Evolutionary conservation across 1,139 yeast genomes (phyloP).

Genomic region (Debaryomyces psychrophilus): DNA sequence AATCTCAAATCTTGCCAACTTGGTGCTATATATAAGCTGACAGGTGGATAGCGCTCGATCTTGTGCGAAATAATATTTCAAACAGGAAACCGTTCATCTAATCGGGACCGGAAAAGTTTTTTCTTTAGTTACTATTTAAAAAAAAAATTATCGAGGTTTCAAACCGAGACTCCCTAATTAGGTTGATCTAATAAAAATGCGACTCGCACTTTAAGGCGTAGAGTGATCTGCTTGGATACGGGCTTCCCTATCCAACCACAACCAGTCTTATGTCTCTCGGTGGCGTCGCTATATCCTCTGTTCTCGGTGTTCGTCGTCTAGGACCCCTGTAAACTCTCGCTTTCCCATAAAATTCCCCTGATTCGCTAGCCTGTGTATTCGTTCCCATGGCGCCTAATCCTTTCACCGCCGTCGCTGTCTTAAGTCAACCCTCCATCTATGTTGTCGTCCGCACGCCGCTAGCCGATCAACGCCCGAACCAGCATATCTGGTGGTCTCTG

Average conservation of each 20-base stretch:
- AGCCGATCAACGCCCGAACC: neutral
- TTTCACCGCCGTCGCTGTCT: neutral
- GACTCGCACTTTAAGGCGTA: conserved; percentile 2
- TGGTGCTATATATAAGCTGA: conserved; percentile 4
- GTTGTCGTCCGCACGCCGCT: neutral
- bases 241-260: neutral
- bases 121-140: conserved; percentile 5
- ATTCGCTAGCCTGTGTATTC: conserved; percentile 1
- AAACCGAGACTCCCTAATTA: conserved; percentile 7
- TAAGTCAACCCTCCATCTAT: neutral
- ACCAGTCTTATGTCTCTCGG: neutral
- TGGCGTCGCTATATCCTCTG: neutral
- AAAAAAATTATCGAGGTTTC: conserved; percentile 8
- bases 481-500: neutral
- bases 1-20: neutral
- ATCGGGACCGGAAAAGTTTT: conserved; percentile 5
- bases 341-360: neutral
- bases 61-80: conserved; percentile 1
- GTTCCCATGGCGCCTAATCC: neutral
- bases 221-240: conserved; percentile 4
- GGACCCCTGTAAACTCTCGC: neutral
- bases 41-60: conserved; percentile 1
- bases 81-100: conserved; percentile 6
- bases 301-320: neutral
- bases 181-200: conserved; percentile 6